Evolutionary conservation across 495 filamentous ascomycete genomes (phyloP), one percentile per base, ranked within the genome.

Genomic region (Penicillium steckii): DNA sequence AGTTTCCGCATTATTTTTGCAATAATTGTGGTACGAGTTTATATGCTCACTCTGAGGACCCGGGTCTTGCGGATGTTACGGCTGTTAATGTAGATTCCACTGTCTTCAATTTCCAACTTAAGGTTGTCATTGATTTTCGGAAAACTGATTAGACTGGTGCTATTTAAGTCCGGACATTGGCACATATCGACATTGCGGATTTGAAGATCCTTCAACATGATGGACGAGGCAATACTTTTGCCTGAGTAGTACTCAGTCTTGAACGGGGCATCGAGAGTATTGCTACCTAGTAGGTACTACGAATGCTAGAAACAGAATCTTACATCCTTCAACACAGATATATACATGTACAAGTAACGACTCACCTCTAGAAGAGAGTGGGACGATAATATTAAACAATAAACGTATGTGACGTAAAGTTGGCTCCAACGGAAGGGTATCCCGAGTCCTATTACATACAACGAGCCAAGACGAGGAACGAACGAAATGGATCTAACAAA

Each of bases 371-470:
- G 38, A 22, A 17, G 15, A 22, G 44, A 25, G 21, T 26, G 19
- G 21, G 38, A 2, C 6, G 8, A 32, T 43, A 32, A 23, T 33
- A 47, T 51, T 50, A 56, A 46, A 26, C 41, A 45, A 50, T 50
- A 56, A 54, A 48, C 50, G 48, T 61, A 61, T 54, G 57, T 52
- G 57, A 54, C 50, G 57, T 50, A 32, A 51, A 57, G 27, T n/a
- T n/a, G 15, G 33, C 32, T 30, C 53, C 44, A 13, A 24, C 44
- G 35, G 13, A 64, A 52, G 65, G 69, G 69, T 73, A 75, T 73
- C 69, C 69, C 71, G 72, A 64, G 57, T 63, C 61, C 60, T 70
- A 70, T 68, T 69, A 66, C 62, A 74, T 73, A 71, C 62, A 70
- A 53, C 60, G 51, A 60, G 64, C 56, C 55, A 32, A 56, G 52